Base-by-base conservation (phyloP, 257 asterid species). In the Gentiana straminea region DNA sequence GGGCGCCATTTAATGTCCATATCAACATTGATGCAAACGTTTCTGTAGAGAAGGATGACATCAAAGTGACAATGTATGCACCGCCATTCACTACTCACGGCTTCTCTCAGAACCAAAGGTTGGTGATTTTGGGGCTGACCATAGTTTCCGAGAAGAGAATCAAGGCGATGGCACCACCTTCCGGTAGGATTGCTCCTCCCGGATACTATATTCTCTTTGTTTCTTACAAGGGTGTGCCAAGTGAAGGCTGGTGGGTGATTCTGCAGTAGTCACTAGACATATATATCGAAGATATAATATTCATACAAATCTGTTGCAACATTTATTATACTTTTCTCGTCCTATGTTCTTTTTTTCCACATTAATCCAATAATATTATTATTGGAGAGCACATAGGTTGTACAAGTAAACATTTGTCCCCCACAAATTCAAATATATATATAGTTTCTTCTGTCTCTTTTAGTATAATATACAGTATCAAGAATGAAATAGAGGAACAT, bases 51-150 rank as follows among this genome's bases (percentile, higher is more conserved):
- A 8, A n/a, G 52, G 34, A 49, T 0, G 73, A 74, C 0, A 51
- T 78, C 8, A 81, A 74, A 75, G 86, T 88, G 10, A 83, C 94
- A 0, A 80, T 88, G 94, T 88, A 80, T 59, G 68, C 91, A 2
- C 95, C 97, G 11, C 97, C 97, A 1, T 92, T 92, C 66, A 92
- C 99, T 32, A 88, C 99, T 10, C 97, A 88, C 48, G 97, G 99
- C 1, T 88, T 79, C 73, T 92, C 99, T 0, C 79, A 71, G 54
- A 81, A 77, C 75, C 97, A 92, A 75, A 80, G 99, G 39, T 35
- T 88, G 81, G 68, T 92, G 0, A 66, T 85, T 54, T 61, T 92
- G 84, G 75, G 76, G 58, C 35, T 80, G 38, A 76, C 13, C 33
- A 0, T 11, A 0, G 71, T 76, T 38, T 10, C 2, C 1, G 56